Evolutionary conservation across 352 stramenopile species (phyloP), one percentile per base, ranked within the genome.

Genomic region (Globisporangium middletonii): DNA sequence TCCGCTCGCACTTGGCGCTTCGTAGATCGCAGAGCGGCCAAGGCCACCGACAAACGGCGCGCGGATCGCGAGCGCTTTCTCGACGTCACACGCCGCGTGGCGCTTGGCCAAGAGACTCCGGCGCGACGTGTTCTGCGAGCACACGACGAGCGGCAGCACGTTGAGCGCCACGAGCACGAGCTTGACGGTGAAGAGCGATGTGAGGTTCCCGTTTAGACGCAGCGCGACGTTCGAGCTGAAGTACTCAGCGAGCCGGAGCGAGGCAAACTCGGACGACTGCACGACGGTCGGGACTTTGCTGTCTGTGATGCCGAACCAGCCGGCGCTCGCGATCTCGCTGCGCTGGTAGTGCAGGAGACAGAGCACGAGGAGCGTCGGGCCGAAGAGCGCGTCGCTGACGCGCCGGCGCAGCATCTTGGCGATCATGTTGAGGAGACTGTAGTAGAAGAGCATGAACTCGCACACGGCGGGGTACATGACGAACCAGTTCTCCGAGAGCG

Each of bases 391-490:
- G 45, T 72, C 65, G 18, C 55, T 67, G n/a, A 57, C 28, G 15
- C 65, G 65, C 6, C 61, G 60, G 1, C 45, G 58, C n/a, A 63
- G 46, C 23, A 63, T 38, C 16, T 62, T 63, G n/a, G 51, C 57
- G 23, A 55, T n/a, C 19, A 62, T 53, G 54, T 72, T 69, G 13
- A 72, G 30, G 23, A 72, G 19, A 38, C 65, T 66, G 65, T 69
- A 72, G 37, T 48, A 55, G 28, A 69, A 60, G 3, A 72, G 28
- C 47, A 63, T 55, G 44, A 72, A 52, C 46, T 67, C 65, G 12
- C 37, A 49, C 8, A 65, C 62, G 4, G 61, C 52, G 48, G 65
- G 56, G 42, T 72, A 72, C 33, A 72, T 62, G 15, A 69, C 53
- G 28, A 67, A 72, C 65, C 65, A 69, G 26, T 65, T 56, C 18